Evolutionary conservation across 1,284 basidiomycete species (phyloP).

Genomic region (Fomitopsis palustris): DNA sequence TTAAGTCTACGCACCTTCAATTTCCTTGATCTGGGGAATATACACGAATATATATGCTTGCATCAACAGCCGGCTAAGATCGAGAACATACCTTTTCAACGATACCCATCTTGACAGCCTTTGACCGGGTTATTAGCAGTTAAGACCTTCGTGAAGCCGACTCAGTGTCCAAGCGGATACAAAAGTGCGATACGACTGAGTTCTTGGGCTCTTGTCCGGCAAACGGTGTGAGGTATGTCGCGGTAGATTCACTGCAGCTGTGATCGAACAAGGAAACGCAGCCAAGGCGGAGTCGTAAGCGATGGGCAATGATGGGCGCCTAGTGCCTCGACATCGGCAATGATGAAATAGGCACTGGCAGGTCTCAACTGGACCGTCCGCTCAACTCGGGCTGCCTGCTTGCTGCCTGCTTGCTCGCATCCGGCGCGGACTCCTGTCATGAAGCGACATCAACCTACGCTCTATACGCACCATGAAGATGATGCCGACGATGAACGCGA

Average conservation of each 20-base stretch:
- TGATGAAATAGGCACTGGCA: conserved; percentile 2
- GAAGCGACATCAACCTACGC: conserved; percentile 57
- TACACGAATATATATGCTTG: neutral
- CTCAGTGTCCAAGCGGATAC: too few species aligned
- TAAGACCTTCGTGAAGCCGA: too few species aligned
- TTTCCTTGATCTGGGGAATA: conserved; percentile 79
- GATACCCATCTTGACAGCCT: conserved; percentile 67
- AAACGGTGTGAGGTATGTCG: neutral
- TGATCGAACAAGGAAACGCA: neutral
- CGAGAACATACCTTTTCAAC: conserved; percentile 70
- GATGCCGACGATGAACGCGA: conserved; percentile 38
- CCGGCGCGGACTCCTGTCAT: conserved; percentile 14
- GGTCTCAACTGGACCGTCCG: neutral
- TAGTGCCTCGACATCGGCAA: neutral
- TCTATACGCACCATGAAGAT: conserved; percentile 65
- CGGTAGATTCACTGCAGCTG: neutral
- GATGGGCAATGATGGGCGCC: neutral
- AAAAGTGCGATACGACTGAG: neutral
- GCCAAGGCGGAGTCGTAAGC: neutral
- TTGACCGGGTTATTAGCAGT: too few species aligned
- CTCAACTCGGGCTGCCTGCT: conserved; percentile 1
- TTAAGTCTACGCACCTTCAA: conserved; percentile 68
- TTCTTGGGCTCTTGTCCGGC: neutral
- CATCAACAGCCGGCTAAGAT: neutral
- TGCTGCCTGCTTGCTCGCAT: conserved; percentile 5